Evolutionary conservation across 345 rosid genomes (phyloP).

Genomic region (thale cress (Arabidopsis thaliana)): DNA sequence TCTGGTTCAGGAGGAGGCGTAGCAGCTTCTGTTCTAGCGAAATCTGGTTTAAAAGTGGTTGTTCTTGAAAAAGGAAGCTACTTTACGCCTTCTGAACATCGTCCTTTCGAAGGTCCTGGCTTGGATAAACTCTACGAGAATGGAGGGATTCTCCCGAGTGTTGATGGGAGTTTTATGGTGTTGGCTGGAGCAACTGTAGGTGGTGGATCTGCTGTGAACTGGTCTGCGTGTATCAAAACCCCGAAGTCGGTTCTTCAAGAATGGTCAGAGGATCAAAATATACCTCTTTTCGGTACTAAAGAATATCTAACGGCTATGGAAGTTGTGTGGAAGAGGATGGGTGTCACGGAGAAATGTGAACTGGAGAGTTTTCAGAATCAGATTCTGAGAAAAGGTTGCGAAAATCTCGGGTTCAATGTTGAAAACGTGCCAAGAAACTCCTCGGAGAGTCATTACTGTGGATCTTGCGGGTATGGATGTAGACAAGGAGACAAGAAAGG

Average conservation of each 20-base stretch:
- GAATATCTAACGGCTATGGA: constrained; percentile 74
- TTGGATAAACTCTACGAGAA: constrained; percentile 59
- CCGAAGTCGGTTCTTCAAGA: constrained; percentile 69
- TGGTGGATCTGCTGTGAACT: constrained; percentile 88
- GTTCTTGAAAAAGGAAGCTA: constrained; percentile 88
- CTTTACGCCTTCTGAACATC: constrained; percentile 57
- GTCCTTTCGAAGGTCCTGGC: constrained; percentile 73
- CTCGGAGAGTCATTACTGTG: constrained; percentile 76
- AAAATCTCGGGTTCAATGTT: constrained; percentile 63
- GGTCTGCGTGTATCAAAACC: constrained; percentile 87
- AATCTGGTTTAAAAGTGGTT: constrained; percentile 70
- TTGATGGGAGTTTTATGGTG: constrained; percentile 48
- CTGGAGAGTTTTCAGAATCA: constrained; percentile 78
- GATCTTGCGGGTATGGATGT: constrained; percentile 87
- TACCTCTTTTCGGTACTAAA: constrained; percentile 52
- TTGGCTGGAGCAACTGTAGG: constrained; percentile 87
- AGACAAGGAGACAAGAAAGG: constrained; percentile 83
- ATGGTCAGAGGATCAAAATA: constrained; percentile 63
- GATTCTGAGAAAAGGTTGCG: constrained; percentile 78
- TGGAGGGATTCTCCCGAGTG: constrained; percentile 62
- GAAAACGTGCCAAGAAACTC: constrained; percentile 67
- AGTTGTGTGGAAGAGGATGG: constrained; percentile 67
- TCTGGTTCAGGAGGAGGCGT: constrained; percentile 98
- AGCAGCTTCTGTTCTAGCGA: constrained; percentile 81
- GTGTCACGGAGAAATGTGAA: constrained; percentile 65